phyloP scores from a whole-genome alignment of 345 rosid genomes.

The Bruguiera parviflora region DNA sequence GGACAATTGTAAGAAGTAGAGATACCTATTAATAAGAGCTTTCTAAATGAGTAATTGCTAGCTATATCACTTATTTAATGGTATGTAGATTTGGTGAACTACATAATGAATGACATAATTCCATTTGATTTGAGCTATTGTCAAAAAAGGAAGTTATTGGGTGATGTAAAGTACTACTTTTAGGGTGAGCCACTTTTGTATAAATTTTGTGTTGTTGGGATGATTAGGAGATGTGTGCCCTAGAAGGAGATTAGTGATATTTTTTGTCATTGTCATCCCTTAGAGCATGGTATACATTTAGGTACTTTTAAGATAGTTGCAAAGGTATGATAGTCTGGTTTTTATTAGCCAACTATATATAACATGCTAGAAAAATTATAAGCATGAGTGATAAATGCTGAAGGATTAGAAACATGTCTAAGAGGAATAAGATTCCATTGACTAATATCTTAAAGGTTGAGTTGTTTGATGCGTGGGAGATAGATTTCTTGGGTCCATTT shows the following conservation, averaged over 20 bases:
- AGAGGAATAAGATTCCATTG: no score
- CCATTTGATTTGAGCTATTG: neutral
- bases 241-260: neutral
- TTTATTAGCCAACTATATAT: neutral
- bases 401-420: no score
- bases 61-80: no score
- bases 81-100: neutral
- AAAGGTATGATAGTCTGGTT: neutral
- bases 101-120: no score
- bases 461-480: no score
- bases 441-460: no score
- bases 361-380: neutral
- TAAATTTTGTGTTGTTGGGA: neutral
- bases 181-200: neutral
- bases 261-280: neutral
- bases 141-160: neutral
- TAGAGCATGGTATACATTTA: neutral
- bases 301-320: neutral
- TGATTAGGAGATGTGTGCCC: neutral
- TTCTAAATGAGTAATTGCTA: no score
- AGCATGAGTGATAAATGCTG: no score
- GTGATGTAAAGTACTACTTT: neutral
- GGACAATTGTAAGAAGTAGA: no score
- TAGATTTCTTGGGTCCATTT: no score
- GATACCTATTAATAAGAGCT: no score